Evolutionary conservation across 768 basidiomycete species (phyloP).

Genomic region (Chalciporus piperatus): DNA sequence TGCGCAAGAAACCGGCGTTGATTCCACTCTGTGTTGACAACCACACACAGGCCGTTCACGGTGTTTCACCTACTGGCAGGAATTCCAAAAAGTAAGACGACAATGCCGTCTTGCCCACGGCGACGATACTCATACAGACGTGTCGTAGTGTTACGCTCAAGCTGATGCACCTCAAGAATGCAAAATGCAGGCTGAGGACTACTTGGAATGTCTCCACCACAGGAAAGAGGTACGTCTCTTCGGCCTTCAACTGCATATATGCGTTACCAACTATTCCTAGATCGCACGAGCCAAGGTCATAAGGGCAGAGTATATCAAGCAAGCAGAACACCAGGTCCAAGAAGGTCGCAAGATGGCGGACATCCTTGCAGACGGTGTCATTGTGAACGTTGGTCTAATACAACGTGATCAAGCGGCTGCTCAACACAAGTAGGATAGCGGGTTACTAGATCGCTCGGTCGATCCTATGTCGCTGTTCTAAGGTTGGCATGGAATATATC

Average conservation of each 20-base stretch:
- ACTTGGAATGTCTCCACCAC: conserved; percentile 88
- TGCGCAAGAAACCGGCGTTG: conserved; percentile 23
- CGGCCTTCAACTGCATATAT: neutral
- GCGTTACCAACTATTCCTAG: conserved; percentile 30
- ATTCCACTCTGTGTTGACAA: conserved; percentile 1
- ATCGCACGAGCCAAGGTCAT: conserved; percentile 66
- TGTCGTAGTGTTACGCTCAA: conserved; percentile 73
- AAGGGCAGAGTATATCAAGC: conserved; percentile 67
- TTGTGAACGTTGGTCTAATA: conserved; percentile 75
- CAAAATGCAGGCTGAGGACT: conserved; percentile 71
- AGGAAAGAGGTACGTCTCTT: conserved; percentile 72
- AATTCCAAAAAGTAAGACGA: conserved; percentile 64
- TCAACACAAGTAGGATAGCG: conserved; percentile 11
- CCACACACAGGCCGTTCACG: conserved; percentile 63
- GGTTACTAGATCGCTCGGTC: neutral
- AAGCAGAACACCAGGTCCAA: conserved; percentile 60
- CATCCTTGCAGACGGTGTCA: conserved; percentile 67
- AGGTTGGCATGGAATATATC: neutral
- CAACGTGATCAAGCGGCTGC: conserved; percentile 41
- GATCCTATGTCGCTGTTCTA: neutral
- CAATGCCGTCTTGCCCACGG: neutral
- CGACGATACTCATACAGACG: conserved; percentile 9
- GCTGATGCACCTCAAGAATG: conserved; percentile 77
- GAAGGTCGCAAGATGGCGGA: conserved; percentile 73
- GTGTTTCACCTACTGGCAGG: conserved; percentile 92